Base-by-base conservation (phyloP, 305 asterid species). In the Fraxinus floribunda region DNA sequence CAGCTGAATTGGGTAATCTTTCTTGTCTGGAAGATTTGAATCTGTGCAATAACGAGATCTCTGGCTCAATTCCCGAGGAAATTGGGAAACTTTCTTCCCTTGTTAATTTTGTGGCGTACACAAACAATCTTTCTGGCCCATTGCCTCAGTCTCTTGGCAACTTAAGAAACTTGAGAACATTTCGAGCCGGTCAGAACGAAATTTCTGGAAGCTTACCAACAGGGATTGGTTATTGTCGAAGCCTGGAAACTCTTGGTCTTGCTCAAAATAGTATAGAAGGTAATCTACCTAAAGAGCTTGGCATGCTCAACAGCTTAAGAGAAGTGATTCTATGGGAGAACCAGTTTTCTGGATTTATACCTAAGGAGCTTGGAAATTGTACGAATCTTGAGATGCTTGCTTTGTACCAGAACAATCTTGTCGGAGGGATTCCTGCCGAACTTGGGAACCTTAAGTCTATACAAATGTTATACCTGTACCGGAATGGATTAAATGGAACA, bases 151-250 rank as follows among this genome's bases (percentile, higher is more conserved):
- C 97, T 24, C 84, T 95, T 9, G 97, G 98, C n/a, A 92, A 91
- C 80, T 77, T 95, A 82, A 90, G 62, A 64, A 92, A 81, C 81
- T 83, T 95, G 88, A 79, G 62, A 36, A 85, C 73, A 7, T 91
- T 95, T 73, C 91, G 99, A 49, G 95, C 94, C 1, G 99, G 98
- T 74, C 93, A 93, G 86, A 95, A 95, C 83, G 86, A 86, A 8
- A 86, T 95, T 60, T 91, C 97, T 0, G 99, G 97, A 72, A 93
- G 88, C 82, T 86, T 95, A 80, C 98, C 97, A 0, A 29, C 91
- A 2, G 95, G 90, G 76, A 87, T 95, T 74, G 94, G 93, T 79
- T 77, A 75, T 57, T 95, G 99, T 72, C 68, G 29, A 77, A 92
- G 82, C 87, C 86, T 95, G 41, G 78, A 83, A 78, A 78, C 64